These are phyloP conservation scores for Ogataea paraovalis DNA, from an alignment of 805 yeast species.

Conservation along the genomic window DNA sequence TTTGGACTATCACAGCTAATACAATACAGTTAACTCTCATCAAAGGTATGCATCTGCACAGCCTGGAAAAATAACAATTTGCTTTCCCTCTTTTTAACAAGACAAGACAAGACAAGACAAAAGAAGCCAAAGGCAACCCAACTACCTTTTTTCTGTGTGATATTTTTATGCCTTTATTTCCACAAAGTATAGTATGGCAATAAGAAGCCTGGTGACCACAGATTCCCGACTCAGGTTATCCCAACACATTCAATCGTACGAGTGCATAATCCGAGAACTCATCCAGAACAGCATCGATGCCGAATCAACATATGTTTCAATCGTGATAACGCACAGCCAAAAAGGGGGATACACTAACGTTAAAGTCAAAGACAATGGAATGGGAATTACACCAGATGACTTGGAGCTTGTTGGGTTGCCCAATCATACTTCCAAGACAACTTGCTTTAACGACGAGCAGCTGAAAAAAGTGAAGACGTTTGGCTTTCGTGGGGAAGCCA, in stretches of 20 bases:
- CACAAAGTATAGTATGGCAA: background rate
- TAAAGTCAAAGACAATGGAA: slow-evolving; percentile 64
- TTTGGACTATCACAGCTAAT: too few species aligned
- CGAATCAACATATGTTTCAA: slow-evolving; percentile 35
- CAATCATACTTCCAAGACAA: slow-evolving; percentile 55
- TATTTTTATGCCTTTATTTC: background rate
- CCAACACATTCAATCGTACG: slow-evolving; percentile 22
- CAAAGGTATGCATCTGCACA: too few species aligned
- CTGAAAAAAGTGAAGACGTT: slow-evolving; percentile 38
- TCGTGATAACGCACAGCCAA: slow-evolving; percentile 20
- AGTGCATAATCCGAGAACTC: slow-evolving; percentile 45
- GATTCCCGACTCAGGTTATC: background rate
- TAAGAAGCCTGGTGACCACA: background rate
- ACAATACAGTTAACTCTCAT: too few species aligned
- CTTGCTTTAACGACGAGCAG: too few species aligned
- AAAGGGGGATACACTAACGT: slow-evolving; percentile 30
- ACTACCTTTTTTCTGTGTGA: too few species aligned
- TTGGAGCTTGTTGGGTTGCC: slow-evolving; percentile 43
- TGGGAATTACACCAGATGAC: slow-evolving; percentile 54
- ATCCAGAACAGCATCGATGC: slow-evolving; percentile 57
- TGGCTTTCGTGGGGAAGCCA: slow-evolving; percentile 76
- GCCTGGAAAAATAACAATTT: too few species aligned
- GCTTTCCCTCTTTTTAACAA: too few species aligned
- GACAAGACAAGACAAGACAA: too few species aligned
- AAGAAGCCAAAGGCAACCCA: too few species aligned